These are phyloP conservation scores for Mycena metata DNA, from an alignment of 768 basidiomycete genomes.

Conservation along the genomic window DNA sequence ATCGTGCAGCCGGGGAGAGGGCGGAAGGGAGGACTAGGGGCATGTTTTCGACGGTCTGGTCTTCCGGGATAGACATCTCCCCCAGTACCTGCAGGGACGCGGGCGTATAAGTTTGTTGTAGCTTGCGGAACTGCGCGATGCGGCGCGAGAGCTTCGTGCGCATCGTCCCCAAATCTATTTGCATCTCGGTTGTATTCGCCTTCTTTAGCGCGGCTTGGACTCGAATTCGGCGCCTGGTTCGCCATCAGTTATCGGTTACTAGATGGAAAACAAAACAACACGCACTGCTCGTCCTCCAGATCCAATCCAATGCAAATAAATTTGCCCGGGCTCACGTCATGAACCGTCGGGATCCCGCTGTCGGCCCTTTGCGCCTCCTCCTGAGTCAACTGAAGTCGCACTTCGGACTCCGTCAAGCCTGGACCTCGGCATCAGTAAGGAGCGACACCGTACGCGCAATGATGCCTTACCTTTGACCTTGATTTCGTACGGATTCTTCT, in stretches of 20 bases:
- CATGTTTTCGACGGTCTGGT: neutral
- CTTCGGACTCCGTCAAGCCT: neutral
- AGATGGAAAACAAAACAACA: no score
- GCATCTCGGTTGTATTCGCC: neutral
- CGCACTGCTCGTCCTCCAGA: neutral
- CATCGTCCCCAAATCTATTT: neutral
- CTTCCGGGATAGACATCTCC: neutral
- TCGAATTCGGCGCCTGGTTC: conserved; percentile 6
- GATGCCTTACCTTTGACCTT: neutral
- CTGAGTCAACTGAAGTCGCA: neutral
- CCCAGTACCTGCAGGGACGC: neutral
- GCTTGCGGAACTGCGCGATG: conserved; percentile 3
- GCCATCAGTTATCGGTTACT: no score
- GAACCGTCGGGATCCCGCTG: no score
- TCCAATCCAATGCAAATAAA: no score
- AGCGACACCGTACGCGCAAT: no score
- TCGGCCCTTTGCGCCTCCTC: no score
- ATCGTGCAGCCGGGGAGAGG: no score
- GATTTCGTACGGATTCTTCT: neutral
- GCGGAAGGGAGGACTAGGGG: conserved; percentile 9
- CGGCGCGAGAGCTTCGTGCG: conserved; percentile 11
- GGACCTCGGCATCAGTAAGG: no score
- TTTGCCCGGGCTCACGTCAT: no score
- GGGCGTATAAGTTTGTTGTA: conserved; percentile 18
- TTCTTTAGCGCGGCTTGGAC: conserved; percentile 6